phyloP scores from a whole-genome alignment of 441 rosid genomes.

The Omphalea diandra region DNA sequence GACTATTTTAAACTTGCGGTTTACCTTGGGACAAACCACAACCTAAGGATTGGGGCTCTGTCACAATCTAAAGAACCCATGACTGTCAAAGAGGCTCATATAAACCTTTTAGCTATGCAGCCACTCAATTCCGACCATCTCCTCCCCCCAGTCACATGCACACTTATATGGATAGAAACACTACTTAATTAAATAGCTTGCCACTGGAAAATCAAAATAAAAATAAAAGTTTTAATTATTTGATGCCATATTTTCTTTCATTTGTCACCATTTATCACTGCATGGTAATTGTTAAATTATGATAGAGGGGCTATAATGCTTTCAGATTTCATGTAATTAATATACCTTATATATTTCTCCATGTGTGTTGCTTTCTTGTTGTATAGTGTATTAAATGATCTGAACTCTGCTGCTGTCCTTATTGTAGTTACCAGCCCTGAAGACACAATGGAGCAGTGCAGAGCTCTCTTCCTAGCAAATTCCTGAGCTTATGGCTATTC shows the following conservation, averaged over 20 bases:
- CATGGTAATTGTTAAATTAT: background rate
- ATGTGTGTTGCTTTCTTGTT: background rate
- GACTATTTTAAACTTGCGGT: background rate
- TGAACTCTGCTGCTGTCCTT: background rate
- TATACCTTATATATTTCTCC: background rate
- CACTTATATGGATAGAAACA: too few relatives aligned
- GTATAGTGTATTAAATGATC: background rate
- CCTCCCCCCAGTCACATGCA: background rate
- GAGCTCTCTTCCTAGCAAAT: constrained; percentile 56
- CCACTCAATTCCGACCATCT: background rate
- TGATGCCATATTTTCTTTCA: background rate
- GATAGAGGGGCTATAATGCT: background rate
- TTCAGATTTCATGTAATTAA: background rate
- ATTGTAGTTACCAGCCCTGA: constrained; percentile 84
- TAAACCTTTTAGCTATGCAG: background rate
- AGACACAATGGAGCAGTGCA: constrained; percentile 74
- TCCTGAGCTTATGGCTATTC: constrained; percentile 16
- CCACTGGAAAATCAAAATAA: background rate
- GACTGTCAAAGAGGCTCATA: background rate
- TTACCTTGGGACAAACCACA: background rate
- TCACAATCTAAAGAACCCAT: background rate
- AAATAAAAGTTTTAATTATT: background rate
- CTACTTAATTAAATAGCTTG: background rate
- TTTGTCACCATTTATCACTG: background rate
- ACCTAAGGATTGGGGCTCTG: too few relatives aligned